Evolutionary conservation across 768 basidiomycete genomes (phyloP).

Genomic region (Roridomyces roridus): DNA sequence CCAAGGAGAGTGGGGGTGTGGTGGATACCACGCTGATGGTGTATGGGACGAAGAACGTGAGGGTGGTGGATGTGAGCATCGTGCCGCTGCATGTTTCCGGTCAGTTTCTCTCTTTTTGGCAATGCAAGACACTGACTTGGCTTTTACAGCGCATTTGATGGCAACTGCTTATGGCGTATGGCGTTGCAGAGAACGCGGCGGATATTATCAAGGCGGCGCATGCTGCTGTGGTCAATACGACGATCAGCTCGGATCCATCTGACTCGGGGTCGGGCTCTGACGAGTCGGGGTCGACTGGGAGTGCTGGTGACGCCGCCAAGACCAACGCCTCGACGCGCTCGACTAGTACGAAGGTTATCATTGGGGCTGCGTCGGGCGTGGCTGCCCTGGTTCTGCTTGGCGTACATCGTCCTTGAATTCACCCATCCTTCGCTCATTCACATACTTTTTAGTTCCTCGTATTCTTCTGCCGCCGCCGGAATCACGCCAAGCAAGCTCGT

Average conservation of each 20-base stretch:
- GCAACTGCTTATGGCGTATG: slow-evolving; percentile 28
- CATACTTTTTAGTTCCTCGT: slow-evolving; percentile 5
- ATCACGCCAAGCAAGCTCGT: background rate
- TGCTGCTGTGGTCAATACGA: background rate
- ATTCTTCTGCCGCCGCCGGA: slow-evolving; percentile 11
- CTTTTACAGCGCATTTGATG: slow-evolving; percentile 27
- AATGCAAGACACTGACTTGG: too few relatives aligned
- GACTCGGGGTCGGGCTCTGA: background rate
- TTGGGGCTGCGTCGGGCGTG: slow-evolving; percentile 12
- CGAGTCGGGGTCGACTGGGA: background rate
- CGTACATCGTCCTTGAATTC: background rate
- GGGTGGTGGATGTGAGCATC: slow-evolving; percentile 38
- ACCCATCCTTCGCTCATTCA: too few relatives aligned
- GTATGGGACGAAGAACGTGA: slow-evolving; percentile 51
- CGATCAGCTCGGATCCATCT: background rate
- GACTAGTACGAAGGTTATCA: slow-evolving; percentile 14
- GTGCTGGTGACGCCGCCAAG: background rate
- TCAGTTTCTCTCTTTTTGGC: background rate
- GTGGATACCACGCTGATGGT: slow-evolving; percentile 48
- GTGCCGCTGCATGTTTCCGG: slow-evolving; percentile 21
- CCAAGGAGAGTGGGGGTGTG: slow-evolving; percentile 34
- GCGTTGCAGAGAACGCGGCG: slow-evolving; percentile 28
- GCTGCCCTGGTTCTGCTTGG: slow-evolving; percentile 5
- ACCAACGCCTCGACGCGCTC: slow-evolving; percentile 7
- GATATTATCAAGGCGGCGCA: slow-evolving; percentile 22